A percentile compares a stretch with the other conserved stretches of the same genome.
These are phyloP conservation scores for Ogataea pignaliae DNA, from an alignment of 805 yeast genomes.

Conservation along the genomic window DNA sequence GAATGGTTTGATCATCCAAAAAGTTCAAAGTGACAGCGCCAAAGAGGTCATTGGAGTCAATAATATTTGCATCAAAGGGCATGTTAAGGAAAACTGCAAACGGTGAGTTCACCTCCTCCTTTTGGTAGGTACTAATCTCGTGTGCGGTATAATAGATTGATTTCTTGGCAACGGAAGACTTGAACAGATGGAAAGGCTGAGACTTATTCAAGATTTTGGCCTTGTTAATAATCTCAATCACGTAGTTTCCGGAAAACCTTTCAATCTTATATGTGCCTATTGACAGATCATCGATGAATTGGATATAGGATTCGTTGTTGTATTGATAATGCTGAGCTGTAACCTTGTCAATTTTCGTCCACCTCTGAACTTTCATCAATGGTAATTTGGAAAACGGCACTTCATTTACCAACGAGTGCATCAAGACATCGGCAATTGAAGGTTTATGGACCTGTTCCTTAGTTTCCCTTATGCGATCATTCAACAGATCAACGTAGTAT, in stretches of 20 bases:
- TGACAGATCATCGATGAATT: constrained; percentile 23
- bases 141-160: constrained; percentile 68
- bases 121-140: constrained; percentile 44
- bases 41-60: constrained; percentile 29
- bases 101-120: constrained; percentile 57
- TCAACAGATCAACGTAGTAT: constrained; percentile 27
- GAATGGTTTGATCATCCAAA: constrained; percentile 14
- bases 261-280: constrained; percentile 22
- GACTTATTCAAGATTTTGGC: constrained; percentile 71
- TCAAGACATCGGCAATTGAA: constrained; percentile 69
- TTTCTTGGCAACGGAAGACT: constrained; percentile 27
- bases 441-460: constrained; percentile 38
- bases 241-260: constrained; percentile 30
- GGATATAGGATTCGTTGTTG: constrained; percentile 23
- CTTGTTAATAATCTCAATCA: constrained; percentile 57
- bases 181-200: constrained; percentile 84
- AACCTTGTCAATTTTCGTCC: constrained; percentile 60
- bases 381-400: constrained; percentile 70
- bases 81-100: constrained; percentile 65
- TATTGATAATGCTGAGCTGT: constrained; percentile 41
- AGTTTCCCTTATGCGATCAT: constrained; percentile 7
- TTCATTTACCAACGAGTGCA: constrained; percentile 88
- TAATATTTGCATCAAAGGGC: constrained; percentile 32
- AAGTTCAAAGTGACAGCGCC: constrained; percentile 23
- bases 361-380: constrained; percentile 57